Percentiles rank a stretch among this genome's conserved stretches.
These are phyloP conservation scores for Nicotiana sylvestris DNA, from an alignment of 257 asterid genomes.

Conservation along the genomic window DNA sequence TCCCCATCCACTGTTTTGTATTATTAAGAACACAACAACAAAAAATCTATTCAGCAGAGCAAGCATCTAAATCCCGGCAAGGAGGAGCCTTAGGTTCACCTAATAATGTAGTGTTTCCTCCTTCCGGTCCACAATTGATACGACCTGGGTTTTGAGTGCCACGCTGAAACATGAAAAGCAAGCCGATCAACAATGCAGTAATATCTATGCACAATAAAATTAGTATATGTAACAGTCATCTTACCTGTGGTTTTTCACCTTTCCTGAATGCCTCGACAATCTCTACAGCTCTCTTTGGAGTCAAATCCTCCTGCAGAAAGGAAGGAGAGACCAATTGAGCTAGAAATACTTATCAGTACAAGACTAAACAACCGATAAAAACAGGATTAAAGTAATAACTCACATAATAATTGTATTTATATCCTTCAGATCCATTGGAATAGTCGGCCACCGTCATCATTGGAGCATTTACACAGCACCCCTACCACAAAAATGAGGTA, in stretches of 20 bases:
- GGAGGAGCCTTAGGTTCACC: conserved; percentile 92
- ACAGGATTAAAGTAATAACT: conserved; percentile 21
- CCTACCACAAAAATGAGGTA: conserved; percentile 37
- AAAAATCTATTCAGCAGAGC: conserved; percentile 35
- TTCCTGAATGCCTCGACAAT: conserved; percentile 84
- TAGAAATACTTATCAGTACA: not conserved
- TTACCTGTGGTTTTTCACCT: conserved; percentile 95
- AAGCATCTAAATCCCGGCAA: conserved; percentile 92
- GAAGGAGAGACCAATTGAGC: not conserved
- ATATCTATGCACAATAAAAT: not conserved
- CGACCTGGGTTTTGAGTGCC: conserved; percentile 93
- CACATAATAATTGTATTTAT: conserved; percentile 76
- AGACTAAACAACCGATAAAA: not conserved
- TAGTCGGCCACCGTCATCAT: conserved; percentile 98
- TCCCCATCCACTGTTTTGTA: conserved; percentile 34
- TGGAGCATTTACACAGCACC: conserved; percentile 97
- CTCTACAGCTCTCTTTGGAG: conserved; percentile 82
- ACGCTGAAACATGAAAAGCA: conserved; percentile 43
- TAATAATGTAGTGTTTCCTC: conserved; percentile 76
- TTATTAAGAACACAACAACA: conserved; percentile 36
- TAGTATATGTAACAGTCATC: conserved; percentile 17
- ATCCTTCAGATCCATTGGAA: conserved; percentile 95
- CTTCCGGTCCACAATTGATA: conserved; percentile 80
- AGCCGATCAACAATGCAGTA: not conserved
- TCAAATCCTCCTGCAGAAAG: conserved; percentile 72